A percentile compares a stretch with the other conserved stretches of the same genome.
These are phyloP conservation scores for Citeromyces hawaiiensis DNA, from an alignment of 1,139 yeast genomes.

Conservation along the genomic window DNA sequence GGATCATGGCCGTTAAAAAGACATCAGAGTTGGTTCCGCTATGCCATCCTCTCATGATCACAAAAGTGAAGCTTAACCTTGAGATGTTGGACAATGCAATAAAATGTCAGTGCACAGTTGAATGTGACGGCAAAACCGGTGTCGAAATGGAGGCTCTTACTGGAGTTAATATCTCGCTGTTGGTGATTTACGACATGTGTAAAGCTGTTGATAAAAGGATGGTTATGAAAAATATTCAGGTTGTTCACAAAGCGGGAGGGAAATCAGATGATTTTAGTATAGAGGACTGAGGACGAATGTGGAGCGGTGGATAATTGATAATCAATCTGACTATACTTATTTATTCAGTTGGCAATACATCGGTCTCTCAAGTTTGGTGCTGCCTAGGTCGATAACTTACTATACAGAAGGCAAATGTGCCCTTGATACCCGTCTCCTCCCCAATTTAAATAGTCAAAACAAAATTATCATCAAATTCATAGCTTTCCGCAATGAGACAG, in stretches of 20 bases:
- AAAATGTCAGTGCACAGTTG: conserved; percentile 19
- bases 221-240: conserved; percentile 22
- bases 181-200: conserved; percentile 41
- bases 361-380: no score
- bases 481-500: no score
- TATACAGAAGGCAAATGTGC: no score
- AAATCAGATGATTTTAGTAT: conserved; percentile 17
- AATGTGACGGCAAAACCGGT: conserved; percentile 34
- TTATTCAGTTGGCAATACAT: no score
- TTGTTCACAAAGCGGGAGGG: conserved; percentile 28
- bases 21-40: conserved; percentile 30
- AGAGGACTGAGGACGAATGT: background rate
- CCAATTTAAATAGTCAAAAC: no score
- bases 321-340: no score
- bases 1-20: conserved; percentile 33
- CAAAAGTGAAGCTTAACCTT: conserved; percentile 21
- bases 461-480: no score
- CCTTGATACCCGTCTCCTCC: no score
- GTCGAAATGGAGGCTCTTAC: conserved; percentile 41
- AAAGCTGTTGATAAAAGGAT: conserved; percentile 36
- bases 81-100: conserved; percentile 11
- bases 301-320: no score
- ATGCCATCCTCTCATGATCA: conserved; percentile 30
- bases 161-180: conserved; percentile 25
- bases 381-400: no score